These are phyloP conservation scores for Ochetophila trinervis DNA, from an alignment of 306 rosid genomes.

Conservation along the genomic window DNA sequence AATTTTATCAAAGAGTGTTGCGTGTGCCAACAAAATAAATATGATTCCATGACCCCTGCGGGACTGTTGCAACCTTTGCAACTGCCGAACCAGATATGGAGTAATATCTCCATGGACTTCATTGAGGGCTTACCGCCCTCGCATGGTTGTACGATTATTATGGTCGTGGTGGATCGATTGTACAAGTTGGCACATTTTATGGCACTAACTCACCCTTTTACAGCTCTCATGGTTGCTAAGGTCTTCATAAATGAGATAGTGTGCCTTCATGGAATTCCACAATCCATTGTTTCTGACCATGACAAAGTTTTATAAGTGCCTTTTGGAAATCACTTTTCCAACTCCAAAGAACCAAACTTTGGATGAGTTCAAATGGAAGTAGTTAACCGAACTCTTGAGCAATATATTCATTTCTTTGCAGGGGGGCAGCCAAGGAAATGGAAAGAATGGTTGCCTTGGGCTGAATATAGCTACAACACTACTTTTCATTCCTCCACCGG, in stretches of 20 bases:
- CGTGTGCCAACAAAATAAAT: not conserved
- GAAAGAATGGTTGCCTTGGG: not conserved
- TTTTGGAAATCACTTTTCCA: not conserved
- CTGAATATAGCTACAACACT: constrained; percentile 6
- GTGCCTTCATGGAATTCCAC: not conserved
- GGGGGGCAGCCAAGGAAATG: not conserved
- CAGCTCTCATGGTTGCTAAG: not conserved
- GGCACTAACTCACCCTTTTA: not conserved
- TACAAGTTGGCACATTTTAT: not conserved
- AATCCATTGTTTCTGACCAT: not conserved
- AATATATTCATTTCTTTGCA: not conserved
- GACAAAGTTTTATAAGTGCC: not conserved
- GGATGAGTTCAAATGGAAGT: not conserved
- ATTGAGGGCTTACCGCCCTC: not conserved
- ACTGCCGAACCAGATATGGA: no score
- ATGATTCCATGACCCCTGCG: not conserved
- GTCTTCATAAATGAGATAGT: not conserved
- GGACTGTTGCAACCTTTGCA: not conserved
- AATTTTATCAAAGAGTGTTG: no score
- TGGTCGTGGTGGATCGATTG: not conserved
- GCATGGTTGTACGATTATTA: not conserved
- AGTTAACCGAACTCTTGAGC: not conserved
- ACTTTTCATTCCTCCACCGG: not conserved
- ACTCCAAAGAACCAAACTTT: not conserved
- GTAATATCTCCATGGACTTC: not conserved